Evolutionary conservation across 371 early-diverging fungal species (phyloP).

Genomic region (Rhizopus delemar): DNA sequence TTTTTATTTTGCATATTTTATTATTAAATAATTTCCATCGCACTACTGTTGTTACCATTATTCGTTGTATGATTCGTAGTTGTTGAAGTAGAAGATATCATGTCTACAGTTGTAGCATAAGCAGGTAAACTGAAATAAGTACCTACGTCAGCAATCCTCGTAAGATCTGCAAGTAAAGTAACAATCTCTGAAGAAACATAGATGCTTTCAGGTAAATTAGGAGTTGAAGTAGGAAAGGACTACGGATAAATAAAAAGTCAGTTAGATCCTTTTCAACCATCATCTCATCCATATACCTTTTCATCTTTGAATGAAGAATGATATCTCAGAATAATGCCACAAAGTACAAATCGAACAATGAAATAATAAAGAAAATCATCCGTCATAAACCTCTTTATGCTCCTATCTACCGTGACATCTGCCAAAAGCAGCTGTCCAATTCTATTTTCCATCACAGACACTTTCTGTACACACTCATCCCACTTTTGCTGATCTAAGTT

Average conservation of each 20-base stretch:
- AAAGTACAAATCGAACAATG: conserved; percentile 81
- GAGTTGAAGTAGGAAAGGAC: conserved; percentile 35
- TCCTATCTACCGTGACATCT: conserved; percentile 49
- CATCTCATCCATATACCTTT: conserved; percentile 43
- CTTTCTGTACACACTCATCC: conserved; percentile 53
- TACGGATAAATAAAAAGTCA: neutral
- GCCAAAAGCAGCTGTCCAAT: conserved; percentile 56
- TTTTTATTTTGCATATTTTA: neutral
- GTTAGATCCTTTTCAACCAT: too few species aligned
- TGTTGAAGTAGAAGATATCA: conserved; percentile 1
- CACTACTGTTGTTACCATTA: neutral
- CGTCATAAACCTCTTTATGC: conserved; percentile 72
- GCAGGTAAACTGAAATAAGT: conserved; percentile 49
- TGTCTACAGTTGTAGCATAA: conserved; percentile 19
- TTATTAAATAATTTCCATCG: neutral
- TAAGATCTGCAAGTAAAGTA: conserved; percentile 40
- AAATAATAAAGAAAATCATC: conserved; percentile 90
- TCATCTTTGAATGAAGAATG: conserved; percentile 65
- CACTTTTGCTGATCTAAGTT: conserved; percentile 62
- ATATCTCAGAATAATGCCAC: conserved; percentile 65
- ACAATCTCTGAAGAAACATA: conserved; percentile 43
- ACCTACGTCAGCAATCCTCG: conserved; percentile 41
- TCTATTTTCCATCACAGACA: conserved; percentile 53
- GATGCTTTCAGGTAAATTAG: conserved; percentile 40
- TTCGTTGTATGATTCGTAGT: neutral